Base-by-base conservation (phyloP, 1,284 basidiomycete species). In the Tylopilus sp. region DNA sequence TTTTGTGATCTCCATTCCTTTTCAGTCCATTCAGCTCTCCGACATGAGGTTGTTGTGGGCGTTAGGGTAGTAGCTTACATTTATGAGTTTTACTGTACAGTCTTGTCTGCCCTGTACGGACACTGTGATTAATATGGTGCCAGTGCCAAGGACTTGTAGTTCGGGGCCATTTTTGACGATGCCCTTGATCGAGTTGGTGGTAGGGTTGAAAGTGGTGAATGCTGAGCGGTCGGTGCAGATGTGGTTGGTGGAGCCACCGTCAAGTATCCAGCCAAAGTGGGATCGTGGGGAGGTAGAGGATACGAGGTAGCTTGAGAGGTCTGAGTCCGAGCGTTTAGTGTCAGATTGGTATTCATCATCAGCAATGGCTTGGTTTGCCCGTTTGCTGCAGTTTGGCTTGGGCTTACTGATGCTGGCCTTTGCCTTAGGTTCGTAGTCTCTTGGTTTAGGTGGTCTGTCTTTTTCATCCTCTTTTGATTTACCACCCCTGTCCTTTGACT, bases 101-200 rank as follows among this genome's bases (percentile, higher is more conserved):
- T 70, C 52, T 2, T 2, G 16, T 58, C 14, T 37, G n/a, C 53
- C 70, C 14, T 62, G 21, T 39, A 70, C 31, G 0, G 66, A 68
- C 21, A 71, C 66, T 5, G 9, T 64, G 3, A 72, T 10, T 0
- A 71, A 27, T 27, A 72, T 33, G 1, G 39, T 63, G 9, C 64
- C 55, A 6, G 25, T 37, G 8, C 68, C 54, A 1, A 65, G 66
- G 1, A 72, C 65, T 31, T 64, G 16, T 2, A 70, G 50, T 33
- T 50, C 35, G 1, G 61, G 70, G 1, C 70, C 64, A 53, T 68
- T 25, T 42, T 72, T 72, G 12, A 70, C 33, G 1, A 72, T 70
- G n/a, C 64, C 63, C 29, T 72, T 72, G 48, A 72, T 72, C 1
- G 16, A 23, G 37, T 59, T 14, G 2, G 31, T 52, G 8, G 25